Base-by-base conservation (phyloP, 768 basidiomycete species). In the Hysterangium stoloniferum region DNA sequence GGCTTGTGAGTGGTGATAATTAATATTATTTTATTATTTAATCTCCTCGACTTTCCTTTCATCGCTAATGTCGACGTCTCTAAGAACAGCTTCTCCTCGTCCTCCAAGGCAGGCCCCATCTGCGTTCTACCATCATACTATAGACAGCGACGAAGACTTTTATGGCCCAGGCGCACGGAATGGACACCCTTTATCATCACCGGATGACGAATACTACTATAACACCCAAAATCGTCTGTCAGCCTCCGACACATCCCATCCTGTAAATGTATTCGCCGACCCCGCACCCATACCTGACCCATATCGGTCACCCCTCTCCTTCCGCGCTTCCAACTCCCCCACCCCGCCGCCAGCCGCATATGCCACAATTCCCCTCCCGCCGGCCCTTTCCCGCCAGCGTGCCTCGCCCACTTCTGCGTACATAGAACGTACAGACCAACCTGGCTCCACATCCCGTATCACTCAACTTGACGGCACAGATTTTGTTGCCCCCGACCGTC, bases 291-390 rank as follows among this genome's bases (percentile, higher is more conserved):
- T 4, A n/a, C 46, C 2, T 17, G 7, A 24, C 29, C 9, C 32
- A n/a, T 24, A 17, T 13, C 44, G 48, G 13, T 32, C 31, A 32
- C 34, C 51, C 22, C n/a, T 28, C 31, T 7, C 48, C 44, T 17
- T 24, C 19, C 55, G 54, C 40, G 55, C 46, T 25, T 27, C 54
- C 24, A 54, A 53, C 54, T 51, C 51, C 20, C 51, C 60, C 42
- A 53, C 61, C 7, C 45, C 61, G 38, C 11, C n/a, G 12, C 66
- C 67, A 13, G 58, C 58, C 47, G 47, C 52, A 29, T 63, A 61
- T 8, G 67, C 65, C 52, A 64, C 69, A 0, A 65, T 66, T 33
- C 60, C 55, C 33, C 63, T 63, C 24, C 51, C 2, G 52, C 64
- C n/a, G 19, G 20, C 61, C 61, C 1, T 52, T 59, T 13, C 38